These are phyloP conservation scores for Jatropha podagrica DNA, from an alignment of 441 rosid genomes.

Conservation along the genomic window DNA sequence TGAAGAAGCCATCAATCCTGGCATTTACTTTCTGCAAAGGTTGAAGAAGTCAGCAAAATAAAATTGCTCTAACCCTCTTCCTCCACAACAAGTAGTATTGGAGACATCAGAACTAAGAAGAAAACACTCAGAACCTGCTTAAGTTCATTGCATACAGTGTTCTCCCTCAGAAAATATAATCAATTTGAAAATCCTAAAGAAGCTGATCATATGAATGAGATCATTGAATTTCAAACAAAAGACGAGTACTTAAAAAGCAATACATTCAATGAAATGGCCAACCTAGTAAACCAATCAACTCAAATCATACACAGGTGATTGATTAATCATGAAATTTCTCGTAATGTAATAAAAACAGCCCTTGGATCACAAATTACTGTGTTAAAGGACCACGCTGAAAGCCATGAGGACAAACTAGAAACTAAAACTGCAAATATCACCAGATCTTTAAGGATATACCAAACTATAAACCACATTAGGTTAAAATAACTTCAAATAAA, in stretches of 20 bases:
- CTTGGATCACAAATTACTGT: conserved; percentile 13
- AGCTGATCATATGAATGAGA: not conserved
- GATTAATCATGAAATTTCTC: conserved; percentile 16
- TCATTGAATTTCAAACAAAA: conserved; percentile 1
- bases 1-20: conserved; percentile 16
- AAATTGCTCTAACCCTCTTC: conserved; percentile 54
- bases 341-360: conserved; percentile 24
- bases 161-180: not conserved
- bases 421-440: not conserved
- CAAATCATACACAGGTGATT: not conserved
- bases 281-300: conserved; percentile 7
- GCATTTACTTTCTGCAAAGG: conserved; percentile 46
- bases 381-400: not conserved
- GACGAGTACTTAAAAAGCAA: conserved; percentile 5
- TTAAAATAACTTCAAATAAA: not conserved
- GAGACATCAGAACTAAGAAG: conserved; percentile 52
- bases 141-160: conserved; percentile 3
- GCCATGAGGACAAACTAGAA: not conserved
- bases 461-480: not conserved
- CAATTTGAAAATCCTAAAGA: conserved; percentile 8
- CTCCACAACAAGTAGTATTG: conserved; percentile 50
- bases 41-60: conserved; percentile 40
- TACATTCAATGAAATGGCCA: conserved; percentile 14
- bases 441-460: conserved; percentile 12
- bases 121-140: conserved; percentile 30